Conservation (phyloP, 768 basidiomycete genomes). For the Xanthoconium stramineum region DNA sequence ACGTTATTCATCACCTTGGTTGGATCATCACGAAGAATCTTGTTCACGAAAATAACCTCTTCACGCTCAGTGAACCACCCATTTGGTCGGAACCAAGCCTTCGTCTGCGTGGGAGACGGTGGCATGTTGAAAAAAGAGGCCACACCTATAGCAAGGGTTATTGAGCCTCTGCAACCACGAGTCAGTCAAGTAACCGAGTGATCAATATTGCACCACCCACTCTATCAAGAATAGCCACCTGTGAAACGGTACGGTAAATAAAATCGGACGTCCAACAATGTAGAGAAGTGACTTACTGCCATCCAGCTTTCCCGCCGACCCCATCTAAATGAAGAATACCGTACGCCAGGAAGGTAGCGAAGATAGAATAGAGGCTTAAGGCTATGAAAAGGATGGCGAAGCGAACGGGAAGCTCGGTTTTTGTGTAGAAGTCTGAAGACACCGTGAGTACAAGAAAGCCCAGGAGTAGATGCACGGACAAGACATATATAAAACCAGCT, state of each 20-base stretch:
- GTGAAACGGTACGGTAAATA: not conserved
- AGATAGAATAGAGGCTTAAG: slow-evolving; percentile 50
- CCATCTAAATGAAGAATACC: slow-evolving; percentile 43
- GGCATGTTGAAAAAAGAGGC: slow-evolving; percentile 58
- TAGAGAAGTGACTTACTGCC: slow-evolving; percentile 14
- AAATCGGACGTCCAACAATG: not conserved
- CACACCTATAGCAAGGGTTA: slow-evolving; percentile 51
- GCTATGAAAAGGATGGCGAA: slow-evolving; percentile 69
- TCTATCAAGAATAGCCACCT: slow-evolving; percentile 37
- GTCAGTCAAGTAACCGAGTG: not conserved
- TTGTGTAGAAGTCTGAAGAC: slow-evolving; percentile 47
- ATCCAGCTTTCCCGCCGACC: slow-evolving; percentile 12
- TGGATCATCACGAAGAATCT: slow-evolving; percentile 61
- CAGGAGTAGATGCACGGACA: slow-evolving; percentile 36
- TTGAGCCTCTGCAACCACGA: slow-evolving; percentile 14
- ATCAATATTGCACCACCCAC: slow-evolving; percentile 29
- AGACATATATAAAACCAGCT: slow-evolving; percentile 58
- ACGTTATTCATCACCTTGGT: slow-evolving; percentile 37
- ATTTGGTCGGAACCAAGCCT: slow-evolving; percentile 52
- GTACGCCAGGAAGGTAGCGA: slow-evolving; percentile 62
- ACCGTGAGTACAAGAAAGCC: not conserved
- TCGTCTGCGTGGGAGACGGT: slow-evolving; percentile 57
- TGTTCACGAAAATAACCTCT: slow-evolving; percentile 57
- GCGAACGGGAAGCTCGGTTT: slow-evolving; percentile 50
- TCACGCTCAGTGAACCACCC: slow-evolving; percentile 65